Evolutionary conservation across 2,329 filamentous ascomycete species (phyloP), one percentile per base, ranked within the genome.

Genomic region (Stemphylium beticola): DNA sequence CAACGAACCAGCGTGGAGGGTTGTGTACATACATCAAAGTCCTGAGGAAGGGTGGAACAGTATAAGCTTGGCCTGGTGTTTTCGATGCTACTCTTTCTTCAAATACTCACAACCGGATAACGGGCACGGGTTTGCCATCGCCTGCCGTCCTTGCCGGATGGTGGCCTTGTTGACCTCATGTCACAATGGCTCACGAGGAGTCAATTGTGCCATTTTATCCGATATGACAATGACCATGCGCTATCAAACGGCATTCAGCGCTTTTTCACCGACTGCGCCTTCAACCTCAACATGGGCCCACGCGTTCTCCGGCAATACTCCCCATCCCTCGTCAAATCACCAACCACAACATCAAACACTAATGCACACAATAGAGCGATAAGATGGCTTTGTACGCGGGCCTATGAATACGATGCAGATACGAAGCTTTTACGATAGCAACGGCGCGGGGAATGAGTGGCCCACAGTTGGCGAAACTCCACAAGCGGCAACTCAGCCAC

Each of bases 401-500:
- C 39, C 15, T 29, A 14, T 31, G 8, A 9, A 17, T 11, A 42
- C 10, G 29, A n/a, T 26, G 33, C 18, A 15, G 22, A 40, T 33
- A 36, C 40, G 46, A 41, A n/a, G n/a, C 12, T 17, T n/a, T 39
- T 14, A n/a, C 31, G 29, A 36, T 18, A 6, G 15, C 11, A 17
- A 12, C 31, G 38, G 24, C 29, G 46, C 46, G 47, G 52, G 40
- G 40, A 51, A 50, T 4, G 7, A 44, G 46, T 10, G 41, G 46
- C 46, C 38, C 20, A 32, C 8, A 9, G 15, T 4, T 12, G 2
- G 39, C 41, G 43, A 41, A 42, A 42, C 44, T 29, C 45, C 31
- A 39, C 33, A 42, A 53, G 52, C 40, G 40, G 46, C 14, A 39
- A 31, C 52, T 50, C 46, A 55, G 52, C 52, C 52, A 55, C 52